These are phyloP conservation scores for Malania oleifera DNA, from an alignment of 164 flowering plant species.

Conservation along the genomic window DNA sequence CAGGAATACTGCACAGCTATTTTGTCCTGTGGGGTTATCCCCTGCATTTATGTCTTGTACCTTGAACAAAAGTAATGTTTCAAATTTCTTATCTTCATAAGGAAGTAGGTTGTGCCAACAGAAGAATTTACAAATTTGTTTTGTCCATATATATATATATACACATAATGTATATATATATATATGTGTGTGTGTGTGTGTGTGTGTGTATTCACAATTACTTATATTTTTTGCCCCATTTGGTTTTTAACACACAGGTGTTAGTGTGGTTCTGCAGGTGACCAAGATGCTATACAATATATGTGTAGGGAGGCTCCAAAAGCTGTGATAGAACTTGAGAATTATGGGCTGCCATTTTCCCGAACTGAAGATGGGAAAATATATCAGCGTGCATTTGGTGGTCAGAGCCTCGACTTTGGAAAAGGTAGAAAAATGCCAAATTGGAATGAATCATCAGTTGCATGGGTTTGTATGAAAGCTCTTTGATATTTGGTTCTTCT, in stretches of 20 bases:
- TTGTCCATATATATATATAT: not conserved
- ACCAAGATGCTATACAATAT: conserved; percentile 97
- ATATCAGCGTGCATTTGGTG: conserved; percentile 99
- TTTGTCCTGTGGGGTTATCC: not conserved
- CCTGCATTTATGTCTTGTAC: no score
- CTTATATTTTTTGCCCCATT: not conserved
- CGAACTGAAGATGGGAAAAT: conserved; percentile 97
- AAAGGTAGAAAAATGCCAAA: conserved; percentile 52
- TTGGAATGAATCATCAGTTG: not conserved
- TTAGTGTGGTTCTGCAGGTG: conserved; percentile 43
- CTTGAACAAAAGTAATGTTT: not conserved
- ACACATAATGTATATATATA: no score
- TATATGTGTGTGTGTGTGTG: no score
- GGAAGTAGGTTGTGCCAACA: not conserved
- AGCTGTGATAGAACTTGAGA: conserved; percentile 97
- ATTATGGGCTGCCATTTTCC: conserved; percentile 97
- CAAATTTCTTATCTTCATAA: not conserved
- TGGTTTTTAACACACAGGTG: not conserved
- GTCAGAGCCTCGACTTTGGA: conserved; percentile 93
- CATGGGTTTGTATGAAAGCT: not conserved
- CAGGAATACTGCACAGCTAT: not conserved
- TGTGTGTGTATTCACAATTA: no score
- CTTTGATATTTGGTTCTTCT: conserved; percentile 13
- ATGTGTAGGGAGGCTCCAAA: conserved; percentile 99
- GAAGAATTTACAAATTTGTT: not conserved